Evolutionary conservation across 805 yeast species (phyloP).

Genomic region (Yamadazyma scolyti): DNA sequence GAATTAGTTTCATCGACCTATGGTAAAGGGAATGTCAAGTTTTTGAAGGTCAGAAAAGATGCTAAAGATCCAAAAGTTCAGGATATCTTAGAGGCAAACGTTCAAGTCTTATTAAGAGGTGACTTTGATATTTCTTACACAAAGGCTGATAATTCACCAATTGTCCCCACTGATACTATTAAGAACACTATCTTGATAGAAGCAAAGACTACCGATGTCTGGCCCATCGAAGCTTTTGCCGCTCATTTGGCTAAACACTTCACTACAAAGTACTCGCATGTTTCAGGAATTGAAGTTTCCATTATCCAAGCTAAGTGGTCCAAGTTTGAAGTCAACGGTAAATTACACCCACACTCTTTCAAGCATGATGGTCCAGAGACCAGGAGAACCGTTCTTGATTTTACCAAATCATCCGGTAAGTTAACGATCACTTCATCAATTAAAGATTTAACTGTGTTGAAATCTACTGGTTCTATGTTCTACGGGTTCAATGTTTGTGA

Average conservation of each 20-base stretch:
- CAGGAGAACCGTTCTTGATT: conserved; percentile 55
- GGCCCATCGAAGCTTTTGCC: conserved; percentile 91
- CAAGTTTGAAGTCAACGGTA: conserved; percentile 70
- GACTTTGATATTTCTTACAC: conserved; percentile 79
- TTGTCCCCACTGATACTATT: conserved; percentile 92
- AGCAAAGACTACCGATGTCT: conserved; percentile 78
- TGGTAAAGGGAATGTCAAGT: conserved; percentile 92
- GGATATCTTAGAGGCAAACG: conserved; percentile 83
- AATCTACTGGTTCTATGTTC: conserved; percentile 91
- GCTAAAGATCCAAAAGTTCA: conserved; percentile 68
- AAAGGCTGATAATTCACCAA: conserved; percentile 79
- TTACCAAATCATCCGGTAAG: conserved; percentile 47
- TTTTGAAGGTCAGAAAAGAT: conserved; percentile 83
- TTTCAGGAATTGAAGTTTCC: conserved; percentile 63
- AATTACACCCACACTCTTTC: conserved; percentile 79
- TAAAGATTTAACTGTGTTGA: conserved; percentile 77
- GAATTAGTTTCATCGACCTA: conserved; percentile 53
- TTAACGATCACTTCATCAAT: conserved; percentile 63
- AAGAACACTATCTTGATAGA: conserved; percentile 83
- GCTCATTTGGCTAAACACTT: conserved; percentile 82
- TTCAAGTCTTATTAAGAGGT: conserved; percentile 71
- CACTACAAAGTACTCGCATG: conserved; percentile 70
- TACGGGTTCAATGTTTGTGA: conserved; percentile 84
- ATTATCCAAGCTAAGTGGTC: conserved; percentile 79
- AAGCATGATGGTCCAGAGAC: conserved; percentile 81